Conservation (phyloP, 495 filamentous ascomycete species). For the Neurospora hispaniola region DNA sequence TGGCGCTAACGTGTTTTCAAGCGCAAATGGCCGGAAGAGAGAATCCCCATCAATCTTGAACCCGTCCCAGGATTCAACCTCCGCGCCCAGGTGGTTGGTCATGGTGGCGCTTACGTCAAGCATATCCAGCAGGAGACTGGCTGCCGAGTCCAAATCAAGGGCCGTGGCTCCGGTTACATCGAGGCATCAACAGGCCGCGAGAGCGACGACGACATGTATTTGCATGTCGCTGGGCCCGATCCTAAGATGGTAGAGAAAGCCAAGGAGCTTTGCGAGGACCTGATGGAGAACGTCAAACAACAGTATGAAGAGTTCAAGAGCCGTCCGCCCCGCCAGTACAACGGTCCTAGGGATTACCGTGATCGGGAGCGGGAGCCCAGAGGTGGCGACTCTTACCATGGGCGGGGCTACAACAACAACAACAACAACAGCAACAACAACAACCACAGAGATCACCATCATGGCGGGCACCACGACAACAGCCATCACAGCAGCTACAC, state of each 20-base stretch:
- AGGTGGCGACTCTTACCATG: slow-evolving; percentile 30
- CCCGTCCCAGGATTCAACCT: slow-evolving; percentile 93
- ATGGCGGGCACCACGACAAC: slow-evolving; percentile 27
- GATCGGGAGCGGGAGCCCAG: slow-evolving; percentile 17
- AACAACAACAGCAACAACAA: slow-evolving; percentile 24
- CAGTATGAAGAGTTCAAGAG: slow-evolving; percentile 86
- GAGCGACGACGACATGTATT: slow-evolving; percentile 89
- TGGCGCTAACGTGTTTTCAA: slow-evolving; percentile 20
- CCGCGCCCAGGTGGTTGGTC: slow-evolving; percentile 87
- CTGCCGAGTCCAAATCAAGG: slow-evolving; percentile 96
- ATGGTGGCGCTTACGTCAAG: slow-evolving; percentile 89
- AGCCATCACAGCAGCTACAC: slow-evolving; percentile 19
- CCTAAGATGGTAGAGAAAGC: slow-evolving; percentile 75
- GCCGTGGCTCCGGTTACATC: slow-evolving; percentile 89
- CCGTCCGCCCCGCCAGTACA: slow-evolving; percentile 62
- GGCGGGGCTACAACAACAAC: slow-evolving; percentile 24
- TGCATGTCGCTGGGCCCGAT: slow-evolving; percentile 90
- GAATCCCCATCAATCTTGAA: slow-evolving; percentile 81
- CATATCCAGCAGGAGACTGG: slow-evolving; percentile 91
- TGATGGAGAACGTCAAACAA: slow-evolving; percentile 70
- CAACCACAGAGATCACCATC: slow-evolving; percentile 25
- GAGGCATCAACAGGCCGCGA: slow-evolving; percentile 73
- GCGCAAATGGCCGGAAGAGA: slow-evolving; percentile 98
- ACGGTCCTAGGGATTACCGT: slow-evolving; percentile 25
- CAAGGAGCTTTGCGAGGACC: slow-evolving; percentile 77